A percentile compares a stretch with the other conserved stretches of the same genome.
Conservation (phyloP, 2,329 filamentous ascomycete genomes). For the Pseudonectria foliicola region DNA sequence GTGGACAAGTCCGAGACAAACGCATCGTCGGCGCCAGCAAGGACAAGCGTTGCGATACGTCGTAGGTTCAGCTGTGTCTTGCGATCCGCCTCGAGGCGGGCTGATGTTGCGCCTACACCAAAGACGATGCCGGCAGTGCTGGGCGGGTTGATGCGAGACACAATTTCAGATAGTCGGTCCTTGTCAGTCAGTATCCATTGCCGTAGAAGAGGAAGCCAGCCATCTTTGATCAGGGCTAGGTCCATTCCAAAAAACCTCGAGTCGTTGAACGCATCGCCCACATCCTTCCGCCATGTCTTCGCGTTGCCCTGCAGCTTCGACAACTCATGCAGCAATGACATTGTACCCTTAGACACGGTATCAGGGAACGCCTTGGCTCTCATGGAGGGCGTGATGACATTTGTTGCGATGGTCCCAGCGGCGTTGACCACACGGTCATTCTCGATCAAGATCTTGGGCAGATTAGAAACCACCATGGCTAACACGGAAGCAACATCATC, state of each 20-base stretch:
- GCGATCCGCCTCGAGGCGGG: conserved; percentile 87
- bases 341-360: conserved; percentile 64
- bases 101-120: conserved; percentile 92
- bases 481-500: conserved; percentile 78
- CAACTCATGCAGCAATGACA: conserved; percentile 70
- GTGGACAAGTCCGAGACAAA: conserved; percentile 69
- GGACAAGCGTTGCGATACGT: conserved; percentile 69
- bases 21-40: conserved; percentile 69
- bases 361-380: conserved; percentile 82
- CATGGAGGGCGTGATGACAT: conserved; percentile 73
- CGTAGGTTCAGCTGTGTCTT: conserved; percentile 87
- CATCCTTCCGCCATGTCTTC: conserved; percentile 89
- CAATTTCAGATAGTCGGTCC: conserved; percentile 74
- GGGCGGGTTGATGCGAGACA: conserved; percentile 72
- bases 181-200: conserved; percentile 86
- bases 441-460: conserved; percentile 78
- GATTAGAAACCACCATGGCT: conserved; percentile 67
- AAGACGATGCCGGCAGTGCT: conserved; percentile 96
- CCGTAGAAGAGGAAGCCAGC: conserved; percentile 77
- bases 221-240: conserved; percentile 55
- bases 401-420: conserved; percentile 73
- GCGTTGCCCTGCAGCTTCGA: conserved; percentile 71
- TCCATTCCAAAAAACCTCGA: conserved; percentile 72
- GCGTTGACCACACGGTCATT: conserved; percentile 75
- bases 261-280: conserved; percentile 89